Conservation (phyloP, 2,329 filamentous ascomycete species). For the Apiospora marii region DNA sequence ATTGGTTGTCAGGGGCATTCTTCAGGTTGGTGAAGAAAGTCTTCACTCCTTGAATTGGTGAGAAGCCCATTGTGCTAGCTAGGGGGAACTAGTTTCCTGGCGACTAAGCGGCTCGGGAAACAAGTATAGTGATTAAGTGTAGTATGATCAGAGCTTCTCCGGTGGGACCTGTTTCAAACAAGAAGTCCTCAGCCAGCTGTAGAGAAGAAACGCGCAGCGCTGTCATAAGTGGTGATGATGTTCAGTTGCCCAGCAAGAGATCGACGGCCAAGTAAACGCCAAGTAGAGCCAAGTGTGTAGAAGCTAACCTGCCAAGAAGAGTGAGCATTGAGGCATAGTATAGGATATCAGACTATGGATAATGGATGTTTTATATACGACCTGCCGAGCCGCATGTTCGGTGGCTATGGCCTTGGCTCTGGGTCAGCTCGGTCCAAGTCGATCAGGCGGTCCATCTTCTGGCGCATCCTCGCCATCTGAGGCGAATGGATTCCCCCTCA, state of each 20-base stretch:
- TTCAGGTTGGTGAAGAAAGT: slow-evolving; percentile 14
- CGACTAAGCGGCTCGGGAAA: neutral
- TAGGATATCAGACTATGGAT: neutral
- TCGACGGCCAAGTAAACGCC: slow-evolving; percentile 17
- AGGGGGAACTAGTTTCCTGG: neutral
- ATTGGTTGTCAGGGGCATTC: slow-evolving; percentile 19
- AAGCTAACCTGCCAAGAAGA: slow-evolving; percentile 13
- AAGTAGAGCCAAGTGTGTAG: slow-evolving; percentile 11
- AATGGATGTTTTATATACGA: slow-evolving; percentile 8
- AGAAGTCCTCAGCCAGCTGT: slow-evolving; percentile 7
- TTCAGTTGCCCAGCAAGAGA: slow-evolving; percentile 15
- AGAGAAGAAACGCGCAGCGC: slow-evolving; percentile 16
- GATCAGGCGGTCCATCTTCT: neutral
- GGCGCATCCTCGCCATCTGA: neutral
- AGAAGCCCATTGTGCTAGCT: slow-evolving; percentile 5
- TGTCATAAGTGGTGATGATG: neutral
- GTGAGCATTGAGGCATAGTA: slow-evolving; percentile 14
- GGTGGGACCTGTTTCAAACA: neutral
- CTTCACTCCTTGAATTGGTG: slow-evolving; percentile 14
- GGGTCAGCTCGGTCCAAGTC: neutral
- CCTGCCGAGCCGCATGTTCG: neutral
- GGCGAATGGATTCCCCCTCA: neutral
- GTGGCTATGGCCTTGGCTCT: neutral
- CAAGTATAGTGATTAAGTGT: neutral
- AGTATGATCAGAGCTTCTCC: neutral